A percentile compares a stretch with the other conserved stretches of the same genome.
phyloP scores from a whole-genome alignment of 1,139 yeast genomes.

The Wickerhamomyces sp. region DNA sequence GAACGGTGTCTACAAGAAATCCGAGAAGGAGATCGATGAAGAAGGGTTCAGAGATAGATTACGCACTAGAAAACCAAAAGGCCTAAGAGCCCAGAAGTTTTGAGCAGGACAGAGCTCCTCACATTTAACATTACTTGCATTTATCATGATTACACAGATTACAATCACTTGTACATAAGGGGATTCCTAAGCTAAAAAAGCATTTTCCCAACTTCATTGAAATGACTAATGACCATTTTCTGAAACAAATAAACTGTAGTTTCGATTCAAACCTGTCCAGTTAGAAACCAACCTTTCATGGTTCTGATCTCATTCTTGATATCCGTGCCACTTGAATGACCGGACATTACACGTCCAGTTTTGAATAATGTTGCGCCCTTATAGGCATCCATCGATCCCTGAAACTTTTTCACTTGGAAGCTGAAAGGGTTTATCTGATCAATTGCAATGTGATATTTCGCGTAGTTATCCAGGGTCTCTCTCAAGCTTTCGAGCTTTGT shows the following conservation, averaged over 20 bases:
- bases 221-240: not conserved
- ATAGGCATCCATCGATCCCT: conserved; percentile 20
- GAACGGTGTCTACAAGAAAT: conserved; percentile 1
- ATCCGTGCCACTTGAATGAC: conserved; percentile 14
- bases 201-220: not conserved
- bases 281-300: conserved; percentile 31
- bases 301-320: conserved; percentile 25
- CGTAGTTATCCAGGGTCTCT: conserved; percentile 19
- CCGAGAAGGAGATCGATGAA: conserved; percentile 1
- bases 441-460: conserved; percentile 17
- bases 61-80: conserved; percentile 5
- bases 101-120: too few species aligned
- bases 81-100: conserved; percentile 16
- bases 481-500: conserved; percentile 17
- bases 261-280: conserved; percentile 28
- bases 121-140: not conserved
- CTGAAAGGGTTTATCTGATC: conserved; percentile 31
- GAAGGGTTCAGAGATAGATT: conserved; percentile 8
- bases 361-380: conserved; percentile 36
- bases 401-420: conserved; percentile 38
- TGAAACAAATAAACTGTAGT: not conserved
- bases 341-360: conserved; percentile 20
- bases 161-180: not conserved
- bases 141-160: not conserved
- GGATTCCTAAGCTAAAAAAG: not conserved